Percentiles rank a stretch among this genome's conserved stretches.
phyloP scores from a whole-genome alignment of 1,284 basidiomycete genomes.

The Irpex lacteus region DNA sequence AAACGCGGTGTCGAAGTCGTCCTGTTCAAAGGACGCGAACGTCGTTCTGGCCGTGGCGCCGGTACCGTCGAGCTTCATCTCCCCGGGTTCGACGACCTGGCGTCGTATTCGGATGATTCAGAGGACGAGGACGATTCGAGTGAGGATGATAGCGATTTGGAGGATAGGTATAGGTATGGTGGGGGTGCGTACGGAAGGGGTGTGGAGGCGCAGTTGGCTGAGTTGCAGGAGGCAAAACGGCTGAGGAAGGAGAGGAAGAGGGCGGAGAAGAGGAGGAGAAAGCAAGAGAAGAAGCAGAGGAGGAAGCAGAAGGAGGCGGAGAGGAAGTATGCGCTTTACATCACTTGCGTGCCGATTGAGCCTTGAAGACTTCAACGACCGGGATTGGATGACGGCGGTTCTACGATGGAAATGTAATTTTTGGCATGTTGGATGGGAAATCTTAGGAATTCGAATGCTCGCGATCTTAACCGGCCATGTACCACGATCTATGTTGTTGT shows the following conservation, averaged over 20 bases:
- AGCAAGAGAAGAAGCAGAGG: conserved; percentile 60
- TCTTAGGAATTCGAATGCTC: background rate
- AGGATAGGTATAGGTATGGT: conserved; percentile 34
- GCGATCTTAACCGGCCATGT: background rate
- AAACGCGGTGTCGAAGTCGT: conserved; percentile 69
- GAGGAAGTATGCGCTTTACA: conserved; percentile 59
- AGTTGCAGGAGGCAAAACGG: conserved; percentile 46
- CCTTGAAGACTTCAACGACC: conserved; percentile 9
- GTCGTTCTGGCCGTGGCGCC: conserved; percentile 58
- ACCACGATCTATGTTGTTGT: background rate
- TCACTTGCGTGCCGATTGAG: conserved; percentile 46
- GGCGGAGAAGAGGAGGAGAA: conserved; percentile 55
- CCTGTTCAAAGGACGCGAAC: conserved; percentile 72
- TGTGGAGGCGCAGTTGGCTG: conserved; percentile 31
- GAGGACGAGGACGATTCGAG: conserved; percentile 33
- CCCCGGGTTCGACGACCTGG: conserved; percentile 43
- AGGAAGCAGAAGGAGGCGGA: conserved; percentile 56
- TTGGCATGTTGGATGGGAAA: background rate
- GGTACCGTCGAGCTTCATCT: conserved; percentile 55
- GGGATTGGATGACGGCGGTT: background rate
- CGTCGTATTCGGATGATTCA: conserved; percentile 33
- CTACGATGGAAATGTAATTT: background rate
- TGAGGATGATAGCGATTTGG: conserved; percentile 18
- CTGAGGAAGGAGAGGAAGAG: conserved; percentile 46
- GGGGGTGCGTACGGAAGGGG: conserved; percentile 32